Base-by-base conservation (phyloP, 805 yeast genomes). In the Priceomyces fermenticarens region DNA sequence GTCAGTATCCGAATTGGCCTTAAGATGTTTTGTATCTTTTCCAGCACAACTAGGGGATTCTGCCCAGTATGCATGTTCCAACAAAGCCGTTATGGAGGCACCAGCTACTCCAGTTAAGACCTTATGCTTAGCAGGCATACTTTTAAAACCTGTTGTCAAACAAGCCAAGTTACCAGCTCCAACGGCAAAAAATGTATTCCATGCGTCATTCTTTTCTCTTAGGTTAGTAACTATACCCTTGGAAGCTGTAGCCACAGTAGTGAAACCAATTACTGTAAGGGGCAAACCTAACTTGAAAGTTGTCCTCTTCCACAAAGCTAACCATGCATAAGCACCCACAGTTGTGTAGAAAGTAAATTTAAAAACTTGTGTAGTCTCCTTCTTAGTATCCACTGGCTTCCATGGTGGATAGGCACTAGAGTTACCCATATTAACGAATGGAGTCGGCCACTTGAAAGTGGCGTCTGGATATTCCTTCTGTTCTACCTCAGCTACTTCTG, bases 151-250 rank as follows among this genome's bases (percentile, higher is more conserved):
- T 37, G 63, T 67, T 43, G 75, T 69, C 51, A 80, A 64, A 41
- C 65, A 63, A 15, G 67, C 65, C 51, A 73, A 58, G 54, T 75
- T 77, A 44, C 70, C 73, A 32, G 74, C 57, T 32, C 75, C 75
- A 43, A 80, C 85, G 13, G 78, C 77, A 85, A 86, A 80, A 53
- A 79, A 73, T 13, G 78, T 73, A 59, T 81, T 83, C 66, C 77
- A 64, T 11, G 80, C 81, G 53, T 82, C 85, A 52, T 78, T 79
- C 55, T 70, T 73, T 58, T 78, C 80, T 54, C 86, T 71, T 51
- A 83, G 60, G 59, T 83, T 83, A 47, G 84, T 70, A 27, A 77
- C 47, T 16, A 77, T 67, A 23, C 72, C 71, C 52, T 60, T 65
- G 32, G 76, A 59, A 47, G 78, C 73, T 23, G 78, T 70, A 34